Evolutionary conservation across 306 rosid species (phyloP).

Genomic region (Rosa lucieae): DNA sequence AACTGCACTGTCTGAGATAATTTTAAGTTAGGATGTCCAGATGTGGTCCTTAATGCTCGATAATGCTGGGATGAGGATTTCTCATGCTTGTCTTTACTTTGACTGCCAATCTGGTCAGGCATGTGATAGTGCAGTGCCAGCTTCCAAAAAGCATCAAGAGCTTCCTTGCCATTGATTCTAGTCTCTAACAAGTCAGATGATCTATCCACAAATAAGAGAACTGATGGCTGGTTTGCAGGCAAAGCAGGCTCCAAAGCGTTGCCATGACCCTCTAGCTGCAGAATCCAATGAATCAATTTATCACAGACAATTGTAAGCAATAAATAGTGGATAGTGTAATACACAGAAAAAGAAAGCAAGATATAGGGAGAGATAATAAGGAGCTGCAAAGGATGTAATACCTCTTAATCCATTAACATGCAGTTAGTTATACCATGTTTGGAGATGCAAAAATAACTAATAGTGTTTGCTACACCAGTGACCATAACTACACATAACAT

Average conservation of each 20-base stretch:
- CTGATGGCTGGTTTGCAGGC: constrained; percentile 74
- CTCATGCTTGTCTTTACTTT: constrained; percentile 32
- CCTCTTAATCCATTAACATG: background rate
- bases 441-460: background rate
- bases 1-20: constrained; percentile 47
- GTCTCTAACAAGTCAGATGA: constrained; percentile 59
- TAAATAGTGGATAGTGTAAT: background rate
- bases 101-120: constrained; percentile 39
- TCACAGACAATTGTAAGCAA: constrained; percentile 4
- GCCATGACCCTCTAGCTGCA: constrained; percentile 76
- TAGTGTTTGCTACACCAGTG: background rate
- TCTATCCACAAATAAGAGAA: constrained; percentile 85
- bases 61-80: constrained; percentile 38
- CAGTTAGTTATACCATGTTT: background rate
- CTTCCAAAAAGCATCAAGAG: constrained; percentile 63
- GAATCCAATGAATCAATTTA: constrained; percentile 12
- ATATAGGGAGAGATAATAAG: background rate
- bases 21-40: constrained; percentile 63
- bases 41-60: constrained; percentile 39
- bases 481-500: background rate
- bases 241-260: constrained; percentile 48
- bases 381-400: background rate
- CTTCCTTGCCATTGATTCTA: constrained; percentile 58
- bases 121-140: constrained; percentile 56
- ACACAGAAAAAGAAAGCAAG: background rate